phyloP scores from a whole-genome alignment of 1,284 basidiomycete genomes.

The Xerocomus amazonicus region DNA sequence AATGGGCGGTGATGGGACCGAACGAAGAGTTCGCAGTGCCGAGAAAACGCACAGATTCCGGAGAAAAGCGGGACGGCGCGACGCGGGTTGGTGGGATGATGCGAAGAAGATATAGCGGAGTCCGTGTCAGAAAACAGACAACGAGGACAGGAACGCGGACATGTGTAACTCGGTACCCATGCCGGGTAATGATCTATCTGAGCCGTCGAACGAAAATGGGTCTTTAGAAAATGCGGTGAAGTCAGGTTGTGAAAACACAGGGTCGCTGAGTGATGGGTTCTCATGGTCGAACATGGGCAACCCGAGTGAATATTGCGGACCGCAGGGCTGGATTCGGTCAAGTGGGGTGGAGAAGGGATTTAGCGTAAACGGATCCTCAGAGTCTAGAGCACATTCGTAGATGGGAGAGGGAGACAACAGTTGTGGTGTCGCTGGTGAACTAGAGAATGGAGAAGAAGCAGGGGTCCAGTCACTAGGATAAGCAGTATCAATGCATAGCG shows the following conservation, averaged over 20 bases:
- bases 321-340: conserved; percentile 16
- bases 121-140: conserved; percentile 25
- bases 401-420: conserved; percentile 22
- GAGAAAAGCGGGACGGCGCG: conserved; percentile 4
- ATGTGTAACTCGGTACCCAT: conserved; percentile 30
- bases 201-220: conserved; percentile 22
- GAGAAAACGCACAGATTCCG: neutral
- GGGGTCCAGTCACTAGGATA: conserved; percentile 31
- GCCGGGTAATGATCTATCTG: conserved; percentile 23
- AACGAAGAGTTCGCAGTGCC: conserved; percentile 7
- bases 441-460: conserved; percentile 31
- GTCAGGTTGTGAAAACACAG: conserved; percentile 18
- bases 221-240: conserved; percentile 25
- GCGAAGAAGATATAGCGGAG: neutral
- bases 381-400: conserved; percentile 24
- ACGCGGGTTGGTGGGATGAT: conserved; percentile 1
- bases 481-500: conserved; percentile 26
- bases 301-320: conserved; percentile 19
- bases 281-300: conserved; percentile 22
- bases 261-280: conserved; percentile 5
- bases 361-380: conserved; percentile 34
- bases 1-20: conserved; percentile 1
- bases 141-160: conserved; percentile 33
- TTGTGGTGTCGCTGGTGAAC: conserved; percentile 29
- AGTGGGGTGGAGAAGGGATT: conserved; percentile 49